Evolutionary conservation across 2,329 filamentous ascomycete species (phyloP).

Genomic region (Onygenales sp.): DNA sequence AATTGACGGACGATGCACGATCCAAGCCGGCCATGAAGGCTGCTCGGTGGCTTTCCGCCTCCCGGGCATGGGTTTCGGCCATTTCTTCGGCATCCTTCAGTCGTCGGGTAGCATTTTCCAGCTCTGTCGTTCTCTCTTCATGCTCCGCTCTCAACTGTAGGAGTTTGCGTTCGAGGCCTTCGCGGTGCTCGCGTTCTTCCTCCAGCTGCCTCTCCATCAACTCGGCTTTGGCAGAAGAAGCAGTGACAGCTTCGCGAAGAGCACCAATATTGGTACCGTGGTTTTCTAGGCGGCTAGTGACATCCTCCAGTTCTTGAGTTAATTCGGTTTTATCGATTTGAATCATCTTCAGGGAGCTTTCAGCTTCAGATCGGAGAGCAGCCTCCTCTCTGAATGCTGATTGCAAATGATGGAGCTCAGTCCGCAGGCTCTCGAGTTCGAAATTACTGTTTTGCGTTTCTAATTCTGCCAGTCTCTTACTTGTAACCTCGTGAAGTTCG

Average conservation of each 20-base stretch:
- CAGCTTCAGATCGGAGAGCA: conserved; percentile 65
- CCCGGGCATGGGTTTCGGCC: conserved; percentile 74
- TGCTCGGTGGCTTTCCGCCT: conserved; percentile 75
- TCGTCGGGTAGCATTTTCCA: conserved; percentile 63
- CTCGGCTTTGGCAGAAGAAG: conserved; percentile 66
- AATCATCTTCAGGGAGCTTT: conserved; percentile 64
- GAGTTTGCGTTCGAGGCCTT: conserved; percentile 67
- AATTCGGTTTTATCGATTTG: conserved; percentile 78
- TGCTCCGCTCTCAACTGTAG: conserved; percentile 70
- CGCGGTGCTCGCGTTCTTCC: conserved; percentile 68
- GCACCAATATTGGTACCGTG: conserved; percentile 63
- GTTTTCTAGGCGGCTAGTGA: conserved; percentile 56
- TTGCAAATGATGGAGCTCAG: conserved; percentile 73
- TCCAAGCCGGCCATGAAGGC: conserved; percentile 76
- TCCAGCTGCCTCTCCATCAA: conserved; percentile 67
- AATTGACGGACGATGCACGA: conserved; percentile 48
- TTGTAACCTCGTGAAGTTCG: conserved; percentile 72
- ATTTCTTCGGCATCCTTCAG: conserved; percentile 80
- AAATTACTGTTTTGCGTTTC: conserved; percentile 74
- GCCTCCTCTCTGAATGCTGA: conserved; percentile 72
- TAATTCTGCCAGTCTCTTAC: conserved; percentile 73
- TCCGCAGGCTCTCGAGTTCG: conserved; percentile 76
- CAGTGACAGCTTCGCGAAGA: conserved; percentile 65
- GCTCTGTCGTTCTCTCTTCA: conserved; percentile 67
- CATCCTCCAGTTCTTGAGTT: conserved; percentile 57